These are phyloP conservation scores for Pisolithus orientalis DNA, from an alignment of 768 basidiomycete genomes.

Conservation along the genomic window DNA sequence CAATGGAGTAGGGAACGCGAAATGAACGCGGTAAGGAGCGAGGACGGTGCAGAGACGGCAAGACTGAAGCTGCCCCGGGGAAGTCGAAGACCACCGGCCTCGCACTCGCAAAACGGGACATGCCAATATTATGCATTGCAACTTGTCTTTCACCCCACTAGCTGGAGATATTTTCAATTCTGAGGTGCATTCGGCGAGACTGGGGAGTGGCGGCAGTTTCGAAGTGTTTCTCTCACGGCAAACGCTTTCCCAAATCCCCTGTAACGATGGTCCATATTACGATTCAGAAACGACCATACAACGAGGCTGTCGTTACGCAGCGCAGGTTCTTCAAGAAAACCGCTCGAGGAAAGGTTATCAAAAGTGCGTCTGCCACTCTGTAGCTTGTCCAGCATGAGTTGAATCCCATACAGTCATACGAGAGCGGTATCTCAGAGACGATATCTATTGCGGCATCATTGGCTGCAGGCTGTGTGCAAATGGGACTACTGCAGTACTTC, in stretches of 20 bases:
- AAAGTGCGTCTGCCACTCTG: constrained; percentile 45
- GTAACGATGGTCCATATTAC: constrained; percentile 51
- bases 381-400: neutral
- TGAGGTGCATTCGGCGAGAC: too few relatives aligned
- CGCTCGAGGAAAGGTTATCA: constrained; percentile 86
- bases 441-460: constrained; percentile 81
- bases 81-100: constrained; percentile 23
- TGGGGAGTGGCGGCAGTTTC: too few relatives aligned
- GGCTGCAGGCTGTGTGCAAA: constrained; percentile 58
- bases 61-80: constrained; percentile 14
- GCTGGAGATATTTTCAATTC: too few relatives aligned
- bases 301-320: constrained; percentile 72
- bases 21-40: constrained; percentile 17
- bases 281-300: constrained; percentile 62
- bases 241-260: too few relatives aligned
- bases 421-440: constrained; percentile 90
- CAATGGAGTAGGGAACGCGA: constrained; percentile 14
- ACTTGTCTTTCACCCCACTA: too few relatives aligned
- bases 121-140: neutral
- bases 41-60: constrained; percentile 9
- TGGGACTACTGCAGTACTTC: constrained; percentile 41
- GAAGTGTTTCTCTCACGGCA: too few relatives aligned
- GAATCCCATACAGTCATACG: constrained; percentile 57
- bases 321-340: constrained; percentile 97
- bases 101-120: constrained; percentile 10